Percentiles rank a stretch among this genome's conserved stretches.
Conservation (phyloP, 1,284 basidiomycete genomes). For the Anthracocystis walkeri region DNA sequence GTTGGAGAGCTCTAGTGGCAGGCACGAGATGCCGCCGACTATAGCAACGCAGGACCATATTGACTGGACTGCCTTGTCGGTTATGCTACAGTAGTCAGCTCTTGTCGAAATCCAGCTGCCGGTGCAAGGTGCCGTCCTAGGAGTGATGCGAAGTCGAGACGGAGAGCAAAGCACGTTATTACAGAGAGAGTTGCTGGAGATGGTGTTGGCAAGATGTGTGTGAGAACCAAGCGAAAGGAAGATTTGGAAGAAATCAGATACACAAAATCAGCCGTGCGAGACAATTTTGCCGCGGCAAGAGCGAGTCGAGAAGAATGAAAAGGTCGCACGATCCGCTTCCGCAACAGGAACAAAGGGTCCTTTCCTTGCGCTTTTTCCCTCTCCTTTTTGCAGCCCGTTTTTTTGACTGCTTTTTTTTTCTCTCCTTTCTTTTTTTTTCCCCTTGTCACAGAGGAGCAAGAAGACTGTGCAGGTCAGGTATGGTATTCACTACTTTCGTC, state of each 20-base stretch:
- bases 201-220: neutral
- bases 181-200: neutral
- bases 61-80: neutral
- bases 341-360: neutral
- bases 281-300: neutral
- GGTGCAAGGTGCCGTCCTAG: neutral
- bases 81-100: neutral
- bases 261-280: conserved; percentile 16
- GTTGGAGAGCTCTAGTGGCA: conserved; percentile 14
- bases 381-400: neutral
- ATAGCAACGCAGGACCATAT: conserved; percentile 48
- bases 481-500: too few relatives aligned
- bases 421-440: neutral
- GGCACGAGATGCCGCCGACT: conserved; percentile 43
- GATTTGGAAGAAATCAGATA: conserved; percentile 14
- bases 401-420: neutral
- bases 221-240: conserved; percentile 3
- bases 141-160: neutral
- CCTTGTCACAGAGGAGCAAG: too few relatives aligned
- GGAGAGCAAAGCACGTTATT: neutral
- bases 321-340: neutral
- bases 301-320: neutral
- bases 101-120: neutral
- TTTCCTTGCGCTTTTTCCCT: neutral
- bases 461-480: too few relatives aligned